Conservation (phyloP, 108 stramenopile genomes). For the Fragilaria radians region DNA sequence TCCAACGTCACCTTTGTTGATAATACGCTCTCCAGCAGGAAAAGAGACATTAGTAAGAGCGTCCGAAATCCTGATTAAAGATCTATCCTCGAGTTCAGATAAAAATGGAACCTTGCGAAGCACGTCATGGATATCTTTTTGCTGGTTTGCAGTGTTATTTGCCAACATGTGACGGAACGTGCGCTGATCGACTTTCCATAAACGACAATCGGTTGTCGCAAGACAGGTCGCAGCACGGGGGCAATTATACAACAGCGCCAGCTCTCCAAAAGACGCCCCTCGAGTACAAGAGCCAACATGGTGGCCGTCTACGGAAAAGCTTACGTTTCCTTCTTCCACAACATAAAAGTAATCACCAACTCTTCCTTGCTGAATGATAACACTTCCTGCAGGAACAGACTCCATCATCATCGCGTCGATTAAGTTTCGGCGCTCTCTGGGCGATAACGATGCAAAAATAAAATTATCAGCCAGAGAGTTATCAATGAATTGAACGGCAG, state of each 20-base stretch:
- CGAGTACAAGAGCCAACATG: constrained; percentile 74
- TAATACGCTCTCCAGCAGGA: constrained; percentile 79
- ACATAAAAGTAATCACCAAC: constrained; percentile 88
- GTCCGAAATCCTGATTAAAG: constrained; percentile 71
- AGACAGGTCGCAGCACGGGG: constrained; percentile 85
- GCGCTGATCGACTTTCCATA: constrained; percentile 85
- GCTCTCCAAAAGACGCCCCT: constrained; percentile 86
- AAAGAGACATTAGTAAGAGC: constrained; percentile 78
- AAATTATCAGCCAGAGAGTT: constrained; percentile 78
- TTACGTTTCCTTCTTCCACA: constrained; percentile 80
- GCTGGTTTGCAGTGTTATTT: constrained; percentile 65
- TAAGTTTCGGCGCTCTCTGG: constrained; percentile 60
- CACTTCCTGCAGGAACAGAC: constrained; percentile 62
- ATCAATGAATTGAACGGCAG: constrained; percentile 77
- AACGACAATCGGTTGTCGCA: constrained; percentile 74
- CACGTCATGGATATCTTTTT: constrained; percentile 61
- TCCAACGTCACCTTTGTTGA: constrained; percentile 91
- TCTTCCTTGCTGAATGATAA: constrained; percentile 89
- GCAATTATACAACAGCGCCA: constrained; percentile 85
- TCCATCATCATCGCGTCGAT: constrained; percentile 89
- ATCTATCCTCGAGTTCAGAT: constrained; percentile 58
- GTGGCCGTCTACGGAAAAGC: constrained; percentile 80
- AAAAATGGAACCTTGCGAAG: constrained; percentile 74
- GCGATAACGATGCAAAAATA: constrained; percentile 73
- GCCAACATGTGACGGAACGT: constrained; percentile 89